Evolutionary conservation across 345 rosid genomes (phyloP), one percentile per base, ranked within the genome.

Genomic region (Hibiscus trionum): DNA sequence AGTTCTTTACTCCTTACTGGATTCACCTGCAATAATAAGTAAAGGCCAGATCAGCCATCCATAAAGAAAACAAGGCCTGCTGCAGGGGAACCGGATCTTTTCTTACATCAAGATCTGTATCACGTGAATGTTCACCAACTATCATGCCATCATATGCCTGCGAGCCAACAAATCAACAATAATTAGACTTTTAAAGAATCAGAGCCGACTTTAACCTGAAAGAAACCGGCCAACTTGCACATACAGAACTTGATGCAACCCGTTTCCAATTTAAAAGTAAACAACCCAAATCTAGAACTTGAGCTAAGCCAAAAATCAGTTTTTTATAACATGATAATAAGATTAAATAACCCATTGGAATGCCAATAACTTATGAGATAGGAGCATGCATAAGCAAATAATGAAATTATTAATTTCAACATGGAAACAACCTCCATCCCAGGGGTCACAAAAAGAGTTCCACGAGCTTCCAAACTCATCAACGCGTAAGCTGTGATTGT

Each of bases 81-180:
- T 11, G 17, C 10, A 27, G 65, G 14, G 49, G 64, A 19, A 29
- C 29, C 12, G 21, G 12, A 17, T 70, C 6, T 57, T 70, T 33
- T 67, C 93, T 87, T 88, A 95, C 99, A 81, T 95, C 99, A 31
- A 95, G 97, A 84, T 95, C 99, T 3, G 91, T 71, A 76, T 92
- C 99, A 75, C 99, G 83, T 76, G 99, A 86, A 83, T 95, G 97
- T 81, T 95, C 99, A 76, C 99, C 99, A 24, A 95, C 83, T 72
- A 95, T 88, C 97, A 92, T 95, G 75, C 99, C 99, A 80, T 95
- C 99, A 70, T 95, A 95, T 9, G 99, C 15, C 99, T 95, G 91
- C 78, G 65, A 49, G 73, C n/a, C 52, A 77, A 75, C 42, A 53
- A 27, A 69, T 10, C 72, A 69, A 75, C 37, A 26, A 73, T 33